Base-by-base conservation (phyloP, 225 moss, liverwort and hornwort species). In the Sphagnum tenellum region DNA sequence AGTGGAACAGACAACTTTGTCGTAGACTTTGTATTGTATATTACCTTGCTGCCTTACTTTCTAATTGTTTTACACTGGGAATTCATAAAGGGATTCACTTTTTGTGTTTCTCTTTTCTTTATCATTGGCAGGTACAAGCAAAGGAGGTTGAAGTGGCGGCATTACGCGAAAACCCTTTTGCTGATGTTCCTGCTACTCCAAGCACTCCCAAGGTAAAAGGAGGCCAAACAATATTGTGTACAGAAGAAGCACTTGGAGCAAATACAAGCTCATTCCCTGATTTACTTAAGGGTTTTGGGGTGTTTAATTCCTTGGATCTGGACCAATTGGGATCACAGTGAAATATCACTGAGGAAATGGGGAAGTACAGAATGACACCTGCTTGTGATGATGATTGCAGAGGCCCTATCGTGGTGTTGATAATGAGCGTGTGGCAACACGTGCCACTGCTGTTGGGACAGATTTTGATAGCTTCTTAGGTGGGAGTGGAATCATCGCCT, bases 151-250 rank as follows among this genome's bases (percentile, higher is more conserved):
- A 93, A 69, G 74, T 98, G 48, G 74, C 82, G 10, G 66, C 87
- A 9, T 75, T 98, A 52, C 85, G 93, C 50, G 90, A 93, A 61
- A 98, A 98, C 74, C 98, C 98, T 12, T 98, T 87, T 73, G 93
- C 98, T 62, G 93, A 98, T 62, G 72, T 93, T 49, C 83, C 90
- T 74, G 75, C 65, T 63, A 98, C 98, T 74, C 98, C 98, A 44
- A 93, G 83, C 69, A 98, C 93, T 49, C 98, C 98, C 8, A 98
- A 98, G 94, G 94, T 87, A 64, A 78, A 78, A 73, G 66, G 69
- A 59, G 64, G 66, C 62, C 4, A 47, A 13, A 12, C n/a, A 8
- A n/a, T 63, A 12, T n/a, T 45, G 13, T 3, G 12, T n/a, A 9
- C 5, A 49, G 63, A n/a, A 63, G 63, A 63, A 63, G 5, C 8